phyloP scores from a whole-genome alignment of 2,329 filamentous ascomycete species.

The Aspergillus sp. region DNA sequence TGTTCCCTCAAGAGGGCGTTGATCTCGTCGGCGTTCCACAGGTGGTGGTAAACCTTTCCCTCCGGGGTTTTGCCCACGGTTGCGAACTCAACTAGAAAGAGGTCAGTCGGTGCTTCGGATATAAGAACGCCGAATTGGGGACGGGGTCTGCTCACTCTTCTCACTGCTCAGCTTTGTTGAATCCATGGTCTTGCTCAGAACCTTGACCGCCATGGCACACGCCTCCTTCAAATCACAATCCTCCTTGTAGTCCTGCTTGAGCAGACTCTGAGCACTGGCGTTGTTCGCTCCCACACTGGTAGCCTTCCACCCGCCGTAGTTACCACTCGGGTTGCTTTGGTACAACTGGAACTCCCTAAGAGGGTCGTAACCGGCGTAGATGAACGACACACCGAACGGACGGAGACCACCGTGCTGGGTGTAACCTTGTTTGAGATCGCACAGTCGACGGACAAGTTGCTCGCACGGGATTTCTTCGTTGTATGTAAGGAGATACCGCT shows the following conservation, averaged over 20 bases:
- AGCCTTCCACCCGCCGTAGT: slow-evolving; percentile 99
- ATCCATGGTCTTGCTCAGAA: slow-evolving; percentile 99
- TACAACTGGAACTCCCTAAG: slow-evolving; percentile 97
- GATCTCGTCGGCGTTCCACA: slow-evolving; percentile 97
- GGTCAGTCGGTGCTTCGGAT: background rate
- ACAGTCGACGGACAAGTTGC: slow-evolving; percentile 92
- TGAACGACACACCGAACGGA: slow-evolving; percentile 98
- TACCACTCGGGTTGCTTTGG: slow-evolving; percentile 97
- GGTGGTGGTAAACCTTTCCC: slow-evolving; percentile 95
- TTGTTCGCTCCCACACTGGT: slow-evolving; percentile 98
- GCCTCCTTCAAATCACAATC: slow-evolving; percentile 95
- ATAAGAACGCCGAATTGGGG: background rate
- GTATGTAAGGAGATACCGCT: slow-evolving; percentile 97
- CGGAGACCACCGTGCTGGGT: slow-evolving; percentile 98
- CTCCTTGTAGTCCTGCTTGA: slow-evolving; percentile 99
- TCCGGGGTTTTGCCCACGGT: slow-evolving; percentile 94
- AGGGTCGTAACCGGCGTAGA: slow-evolving; percentile 97
- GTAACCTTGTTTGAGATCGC: slow-evolving; percentile 98
- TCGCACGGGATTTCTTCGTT: slow-evolving; percentile 99
- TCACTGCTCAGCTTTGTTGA: slow-evolving; percentile 98
- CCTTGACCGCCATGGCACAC: slow-evolving; percentile 96
- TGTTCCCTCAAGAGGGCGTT: slow-evolving; percentile 92
- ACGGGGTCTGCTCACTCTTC: slow-evolving; percentile 71
- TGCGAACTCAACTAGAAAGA: slow-evolving; percentile 83
- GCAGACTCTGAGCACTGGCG: slow-evolving; percentile 89